Conservation (phyloP, 768 basidiomycete genomes). For the Trametes cingulata region DNA sequence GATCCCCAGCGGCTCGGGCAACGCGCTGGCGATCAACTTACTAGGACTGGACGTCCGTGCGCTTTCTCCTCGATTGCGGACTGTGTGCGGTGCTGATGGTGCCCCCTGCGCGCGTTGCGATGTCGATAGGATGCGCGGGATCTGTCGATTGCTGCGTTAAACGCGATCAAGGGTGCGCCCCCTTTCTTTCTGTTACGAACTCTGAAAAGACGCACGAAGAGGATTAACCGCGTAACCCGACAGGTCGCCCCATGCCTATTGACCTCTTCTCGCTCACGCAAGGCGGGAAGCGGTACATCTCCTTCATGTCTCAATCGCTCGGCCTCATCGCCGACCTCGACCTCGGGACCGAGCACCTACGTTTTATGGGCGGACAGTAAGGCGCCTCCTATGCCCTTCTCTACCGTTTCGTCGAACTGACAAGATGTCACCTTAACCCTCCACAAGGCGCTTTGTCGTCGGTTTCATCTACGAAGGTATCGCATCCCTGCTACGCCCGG, state of each 20-base stretch:
- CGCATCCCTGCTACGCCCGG: neutral
- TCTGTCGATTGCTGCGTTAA: conserved; percentile 69
- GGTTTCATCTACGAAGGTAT: conserved; percentile 72
- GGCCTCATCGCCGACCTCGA: conserved; percentile 88
- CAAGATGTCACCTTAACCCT: neutral
- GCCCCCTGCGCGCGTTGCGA: neutral
- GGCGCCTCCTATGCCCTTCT: neutral
- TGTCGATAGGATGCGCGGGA: conserved; percentile 73
- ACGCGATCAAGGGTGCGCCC: conserved; percentile 72
- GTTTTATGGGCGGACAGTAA: conserved; percentile 73
- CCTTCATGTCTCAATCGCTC: conserved; percentile 81
- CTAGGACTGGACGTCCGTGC: conserved; percentile 60
- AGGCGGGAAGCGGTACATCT: conserved; percentile 58
- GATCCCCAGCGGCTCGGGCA: conserved; percentile 83
- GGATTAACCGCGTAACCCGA: neutral
- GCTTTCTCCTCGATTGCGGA: neutral
- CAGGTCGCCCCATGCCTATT: conserved; percentile 71
- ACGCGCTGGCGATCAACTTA: conserved; percentile 72
- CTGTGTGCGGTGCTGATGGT: neutral
- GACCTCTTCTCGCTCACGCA: conserved; percentile 82
- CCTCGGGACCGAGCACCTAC: conserved; percentile 77
- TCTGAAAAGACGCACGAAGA: neutral
- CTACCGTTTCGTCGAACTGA: neutral
- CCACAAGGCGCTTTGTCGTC: conserved; percentile 67
- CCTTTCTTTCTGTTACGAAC: too few species aligned